Evolutionary conservation across 164 flowering plant species (phyloP).

Genomic region (Annona squamosa): DNA sequence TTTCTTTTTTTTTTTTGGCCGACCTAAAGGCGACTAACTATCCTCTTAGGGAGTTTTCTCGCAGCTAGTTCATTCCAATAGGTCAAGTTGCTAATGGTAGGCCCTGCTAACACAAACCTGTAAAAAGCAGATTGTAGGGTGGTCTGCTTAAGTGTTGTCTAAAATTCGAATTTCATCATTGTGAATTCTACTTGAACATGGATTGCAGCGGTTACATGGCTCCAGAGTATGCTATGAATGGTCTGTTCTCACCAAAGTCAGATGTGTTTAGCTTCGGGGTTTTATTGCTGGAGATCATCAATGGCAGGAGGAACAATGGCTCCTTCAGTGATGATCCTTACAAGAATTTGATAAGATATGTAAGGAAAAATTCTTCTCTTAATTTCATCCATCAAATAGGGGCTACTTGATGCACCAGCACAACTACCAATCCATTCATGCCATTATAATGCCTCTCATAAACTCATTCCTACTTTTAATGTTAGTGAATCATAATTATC

Average conservation of each 20-base stretch:
- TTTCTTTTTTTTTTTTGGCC: neutral
- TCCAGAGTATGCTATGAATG: neutral
- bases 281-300: neutral
- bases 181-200: neutral
- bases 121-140: neutral
- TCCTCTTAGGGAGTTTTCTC: neutral
- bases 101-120: neutral
- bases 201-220: neutral
- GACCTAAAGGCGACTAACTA: neutral
- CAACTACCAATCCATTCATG: neutral
- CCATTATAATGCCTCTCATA: neutral
- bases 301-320: neutral
- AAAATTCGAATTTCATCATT: neutral
- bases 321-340: neutral
- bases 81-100: neutral
- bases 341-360: slow-evolving; percentile 3
- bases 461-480: neutral
- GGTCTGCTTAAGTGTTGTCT: neutral
- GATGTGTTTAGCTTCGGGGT: slow-evolving; percentile 1
- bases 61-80: neutral
- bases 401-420: neutral
- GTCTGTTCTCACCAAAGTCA: neutral
- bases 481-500: neutral
- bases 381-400: too few relatives aligned
- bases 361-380: neutral